Conservation (phyloP, 306 rosid genomes). For the Castanospermum australe region DNA sequence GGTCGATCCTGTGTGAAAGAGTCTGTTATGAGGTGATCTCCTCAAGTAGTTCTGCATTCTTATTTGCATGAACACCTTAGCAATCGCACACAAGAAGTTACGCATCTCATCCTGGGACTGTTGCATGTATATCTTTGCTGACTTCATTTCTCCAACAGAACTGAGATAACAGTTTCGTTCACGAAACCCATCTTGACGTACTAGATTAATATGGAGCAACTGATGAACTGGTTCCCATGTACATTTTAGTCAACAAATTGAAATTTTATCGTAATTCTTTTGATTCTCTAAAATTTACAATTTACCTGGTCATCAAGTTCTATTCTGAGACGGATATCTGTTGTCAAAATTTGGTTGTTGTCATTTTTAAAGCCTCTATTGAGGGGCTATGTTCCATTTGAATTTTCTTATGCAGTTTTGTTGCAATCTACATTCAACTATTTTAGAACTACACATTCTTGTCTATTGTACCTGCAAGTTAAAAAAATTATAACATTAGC, state of each 20-base stretch:
- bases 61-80: neutral
- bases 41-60: neutral
- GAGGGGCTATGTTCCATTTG: neutral
- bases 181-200: constrained; percentile 13
- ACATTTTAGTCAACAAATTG: constrained; percentile 12
- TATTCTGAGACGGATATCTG: neutral
- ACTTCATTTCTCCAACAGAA: neutral
- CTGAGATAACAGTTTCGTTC: neutral
- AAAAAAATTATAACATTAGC: neutral
- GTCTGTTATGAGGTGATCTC: constrained; percentile 60
- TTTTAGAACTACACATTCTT: neutral
- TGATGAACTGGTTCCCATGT: neutral
- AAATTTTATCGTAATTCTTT: constrained; percentile 26
- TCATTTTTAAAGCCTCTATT: neutral
- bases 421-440: neutral
- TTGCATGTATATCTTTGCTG: constrained; percentile 11
- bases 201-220: constrained; percentile 3
- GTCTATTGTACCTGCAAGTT: neutral
- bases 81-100: neutral
- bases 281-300: neutral
- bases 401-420: neutral
- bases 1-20: constrained; percentile 65
- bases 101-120: neutral
- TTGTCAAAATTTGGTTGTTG: neutral
- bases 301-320: neutral